Evolutionary conservation across 371 early-diverging fungal genomes (phyloP), one percentile per base, ranked within the genome.

Genomic region (Lichtheimia hyalospora): DNA sequence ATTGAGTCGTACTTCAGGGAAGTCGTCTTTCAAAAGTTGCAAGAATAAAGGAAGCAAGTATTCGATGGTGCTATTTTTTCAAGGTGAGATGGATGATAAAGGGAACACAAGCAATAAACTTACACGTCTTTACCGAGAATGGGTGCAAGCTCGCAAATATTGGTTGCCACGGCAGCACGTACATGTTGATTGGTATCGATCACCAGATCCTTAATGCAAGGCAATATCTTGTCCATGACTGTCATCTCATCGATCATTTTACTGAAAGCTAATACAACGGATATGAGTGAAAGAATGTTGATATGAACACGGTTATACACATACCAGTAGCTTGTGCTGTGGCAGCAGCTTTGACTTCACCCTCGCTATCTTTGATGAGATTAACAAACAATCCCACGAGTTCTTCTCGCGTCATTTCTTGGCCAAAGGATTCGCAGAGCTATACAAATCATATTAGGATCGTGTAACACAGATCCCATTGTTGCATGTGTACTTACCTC

Each of bases 171-270:
- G 16, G 96, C 92, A 27, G 96, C 91, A 61, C 99, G 92, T 18
- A 99, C 99, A 68, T 96, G 96, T 71, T 96, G 96, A 43, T 96
- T 95, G 20, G 92, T 88, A 72, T 99, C 99, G 48, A 90, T 89
- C 13, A 94, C 93, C 34, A 99, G 85, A 43, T 95, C 95, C 68
- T 93, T 94, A 54, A 97, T 88, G 58, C 92, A 93, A 7, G 96
- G 95, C 63, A 96, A 70, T 52, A 99, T 84, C 56, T 93, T 88
- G 27, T 82, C 84, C 49, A 95, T 70, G 24, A 96, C 87, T 3
- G 83, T 74, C 28, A 94, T 88, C 64, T 85, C 84, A 63, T 91
- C 91, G 48, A 97, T 84, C 63, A 91, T 71, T 55, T 87, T 87
- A 5, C 90, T 85, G 66, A 96, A 93, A 7, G 66, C 74, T 70